Evolutionary conservation across 73 alveolate genomes (phyloP).

Genomic region (Paramecium octaurelia): DNA sequence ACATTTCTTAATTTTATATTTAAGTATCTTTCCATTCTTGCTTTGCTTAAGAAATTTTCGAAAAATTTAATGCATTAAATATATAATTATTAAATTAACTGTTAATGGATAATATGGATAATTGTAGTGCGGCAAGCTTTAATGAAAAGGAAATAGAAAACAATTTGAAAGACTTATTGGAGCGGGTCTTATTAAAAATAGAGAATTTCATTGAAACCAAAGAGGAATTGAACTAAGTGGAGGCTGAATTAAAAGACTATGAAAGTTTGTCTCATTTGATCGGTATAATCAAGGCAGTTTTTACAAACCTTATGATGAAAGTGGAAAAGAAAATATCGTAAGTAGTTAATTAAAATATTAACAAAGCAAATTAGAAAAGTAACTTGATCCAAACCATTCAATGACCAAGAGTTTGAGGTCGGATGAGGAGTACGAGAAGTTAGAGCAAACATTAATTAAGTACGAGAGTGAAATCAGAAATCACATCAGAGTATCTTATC

Average conservation of each 20-base stretch:
- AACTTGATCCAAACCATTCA: background rate
- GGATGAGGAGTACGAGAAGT: conserved; percentile 31
- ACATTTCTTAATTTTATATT: background rate
- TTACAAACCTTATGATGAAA: conserved; percentile 17
- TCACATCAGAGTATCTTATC: background rate
- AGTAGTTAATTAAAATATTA: background rate
- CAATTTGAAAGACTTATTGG: conserved; percentile 13
- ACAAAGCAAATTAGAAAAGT: background rate
- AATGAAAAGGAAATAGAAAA: background rate
- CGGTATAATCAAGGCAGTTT: conserved; percentile 17
- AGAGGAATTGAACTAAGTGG: conserved; percentile 28
- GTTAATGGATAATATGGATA: background rate
- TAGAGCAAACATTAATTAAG: background rate
- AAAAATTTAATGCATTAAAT: background rate
- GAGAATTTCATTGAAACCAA: conserved; percentile 18
- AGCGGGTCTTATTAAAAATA: background rate
- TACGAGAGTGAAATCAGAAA: conserved; percentile 27
- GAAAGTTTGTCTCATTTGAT: conserved; percentile 22
- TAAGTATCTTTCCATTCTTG: background rate
- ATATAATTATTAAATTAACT: background rate
- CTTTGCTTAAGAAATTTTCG: background rate
- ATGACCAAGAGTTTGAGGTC: background rate
- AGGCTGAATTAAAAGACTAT: conserved; percentile 37
- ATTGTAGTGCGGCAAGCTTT: background rate
- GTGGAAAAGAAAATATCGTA: conserved; percentile 27